Evolutionary conservation across 352 stramenopile genomes (phyloP).

Genomic region (Globisporangium paroecandrum): DNA sequence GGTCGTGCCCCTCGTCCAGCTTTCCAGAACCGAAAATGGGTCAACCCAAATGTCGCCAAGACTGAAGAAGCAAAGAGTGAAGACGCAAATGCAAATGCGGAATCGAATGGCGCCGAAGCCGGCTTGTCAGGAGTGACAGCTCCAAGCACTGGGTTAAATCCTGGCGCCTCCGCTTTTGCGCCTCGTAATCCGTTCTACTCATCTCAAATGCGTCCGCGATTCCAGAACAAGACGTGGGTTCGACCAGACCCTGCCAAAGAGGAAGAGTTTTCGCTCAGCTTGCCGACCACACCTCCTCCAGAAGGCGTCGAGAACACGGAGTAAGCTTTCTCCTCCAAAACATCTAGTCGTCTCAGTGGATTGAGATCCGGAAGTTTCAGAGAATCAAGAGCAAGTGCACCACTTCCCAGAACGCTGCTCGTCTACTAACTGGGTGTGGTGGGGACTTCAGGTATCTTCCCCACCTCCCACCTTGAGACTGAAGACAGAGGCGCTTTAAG

Average conservation of each 20-base stretch:
- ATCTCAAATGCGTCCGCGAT: constrained; percentile 72
- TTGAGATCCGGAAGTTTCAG: too few relatives aligned
- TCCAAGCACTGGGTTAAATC: constrained; percentile 23
- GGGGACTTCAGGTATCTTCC: background rate
- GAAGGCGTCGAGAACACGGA: constrained; percentile 35
- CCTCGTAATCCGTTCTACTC: constrained; percentile 67
- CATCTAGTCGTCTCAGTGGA: background rate
- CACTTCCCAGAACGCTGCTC: background rate
- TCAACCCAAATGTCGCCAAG: constrained; percentile 78
- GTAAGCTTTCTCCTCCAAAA: constrained; percentile 3
- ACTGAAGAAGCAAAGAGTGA: constrained; percentile 26
- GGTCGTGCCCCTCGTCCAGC: constrained; percentile 40
- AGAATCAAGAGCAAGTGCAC: background rate
- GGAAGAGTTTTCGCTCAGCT: constrained; percentile 66
- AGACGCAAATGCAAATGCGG: constrained; percentile 18
- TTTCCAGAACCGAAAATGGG: constrained; percentile 85
- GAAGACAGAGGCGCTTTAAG: background rate
- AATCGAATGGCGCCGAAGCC: constrained; percentile 12
- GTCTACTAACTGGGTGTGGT: too few relatives aligned
- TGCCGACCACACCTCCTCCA: constrained; percentile 70
- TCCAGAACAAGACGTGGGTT: constrained; percentile 89
- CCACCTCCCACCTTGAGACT: background rate
- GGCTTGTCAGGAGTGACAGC: constrained; percentile 5
- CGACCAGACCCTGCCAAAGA: constrained; percentile 67
- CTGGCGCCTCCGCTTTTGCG: constrained; percentile 34